Evolutionary conservation across 495 filamentous ascomycete genomes (phyloP), one percentile per base, ranked within the genome.

Genomic region (Penicillium psychrofluorescens): DNA sequence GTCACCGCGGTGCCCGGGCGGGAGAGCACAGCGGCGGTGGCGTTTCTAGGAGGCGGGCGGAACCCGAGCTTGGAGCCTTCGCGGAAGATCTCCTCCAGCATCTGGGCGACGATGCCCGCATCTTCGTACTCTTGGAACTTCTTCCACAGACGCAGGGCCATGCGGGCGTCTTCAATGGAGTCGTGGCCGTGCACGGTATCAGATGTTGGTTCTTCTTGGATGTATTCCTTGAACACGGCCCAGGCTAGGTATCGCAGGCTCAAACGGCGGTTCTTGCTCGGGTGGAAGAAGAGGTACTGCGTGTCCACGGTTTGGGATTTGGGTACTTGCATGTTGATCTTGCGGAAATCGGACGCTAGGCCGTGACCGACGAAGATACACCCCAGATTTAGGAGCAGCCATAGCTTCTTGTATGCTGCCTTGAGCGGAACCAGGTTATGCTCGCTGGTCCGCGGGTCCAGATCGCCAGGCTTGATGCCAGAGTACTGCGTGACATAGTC

Each of bases 281-380:
- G 77, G 52, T 65, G 80, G 65, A 84, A 88, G 69, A 91, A 96
- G 12, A 94, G 72, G 37, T 90, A 81, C 37, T 88, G 86, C 2
- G 92, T 99, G 62, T 99, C 92, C 30, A 96, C 85, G 11, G 95
- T 84, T 58, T 99, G 92, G 29, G 76, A 64, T 61, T 88, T 88
- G 2, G 94, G 92, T 6, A 98, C 84, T 58, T 95, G 86, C 43
- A 99, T 95, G 60, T 99, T 96, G 67, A 95, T 94, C 40, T 89
- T 92, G 32, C 92, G 87, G 68, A 97, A 99, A 58, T 99, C 92
- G 42, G 90, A 90, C 38, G 82, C 81, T 16, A 99, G 68, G 8
- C 90, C 88, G 61, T 99, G 92, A 7, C 92, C 92, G 28, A 99
- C 80, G 63, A 99, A 99, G 36, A 85, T 72, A 64, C 88, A 95